These are phyloP conservation scores for Ephemerocybe angulata DNA, from an alignment of 768 basidiomycete genomes.

Conservation along the genomic window DNA sequence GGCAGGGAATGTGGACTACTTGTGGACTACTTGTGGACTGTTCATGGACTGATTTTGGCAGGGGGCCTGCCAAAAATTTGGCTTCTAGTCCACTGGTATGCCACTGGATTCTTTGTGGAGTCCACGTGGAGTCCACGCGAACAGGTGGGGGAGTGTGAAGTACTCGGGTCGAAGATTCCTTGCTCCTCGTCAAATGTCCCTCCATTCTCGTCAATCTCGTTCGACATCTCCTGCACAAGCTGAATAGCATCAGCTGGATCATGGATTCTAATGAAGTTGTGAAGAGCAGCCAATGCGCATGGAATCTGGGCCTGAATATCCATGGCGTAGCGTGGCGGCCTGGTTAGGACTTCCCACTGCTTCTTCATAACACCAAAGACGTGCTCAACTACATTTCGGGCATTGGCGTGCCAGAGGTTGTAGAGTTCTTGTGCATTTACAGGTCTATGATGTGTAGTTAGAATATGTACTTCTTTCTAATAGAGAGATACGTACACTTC, in stretches of 20 bases:
- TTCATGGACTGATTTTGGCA: too few relatives aligned
- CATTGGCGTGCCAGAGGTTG: slow-evolving; percentile 28
- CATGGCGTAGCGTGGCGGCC: slow-evolving; percentile 21
- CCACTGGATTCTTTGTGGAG: too few relatives aligned
- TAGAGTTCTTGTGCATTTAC: slow-evolving; percentile 23
- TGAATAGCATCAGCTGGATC: slow-evolving; percentile 26
- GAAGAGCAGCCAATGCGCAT: slow-evolving; percentile 22
- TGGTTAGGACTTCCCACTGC: slow-evolving; percentile 16
- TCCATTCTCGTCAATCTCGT: neutral
- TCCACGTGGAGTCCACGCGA: too few relatives aligned
- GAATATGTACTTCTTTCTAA: neutral
- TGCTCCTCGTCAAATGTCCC: neutral
- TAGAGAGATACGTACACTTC: slow-evolving; percentile 7
- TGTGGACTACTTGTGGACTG: too few relatives aligned
- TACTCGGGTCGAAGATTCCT: neutral
- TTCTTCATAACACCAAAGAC: slow-evolving; percentile 31
- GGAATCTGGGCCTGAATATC: slow-evolving; percentile 24
- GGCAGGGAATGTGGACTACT: too few relatives aligned
- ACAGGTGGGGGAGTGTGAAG: too few relatives aligned
- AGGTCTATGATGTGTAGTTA: slow-evolving; percentile 23
- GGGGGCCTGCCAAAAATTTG: too few relatives aligned
- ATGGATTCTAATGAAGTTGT: slow-evolving; percentile 30
- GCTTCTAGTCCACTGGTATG: too few relatives aligned
- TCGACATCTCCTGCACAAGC: neutral
- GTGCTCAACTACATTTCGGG: slow-evolving; percentile 28